phyloP scores from a whole-genome alignment of 495 filamentous ascomycete species.

The Tetracladium setigerum region DNA sequence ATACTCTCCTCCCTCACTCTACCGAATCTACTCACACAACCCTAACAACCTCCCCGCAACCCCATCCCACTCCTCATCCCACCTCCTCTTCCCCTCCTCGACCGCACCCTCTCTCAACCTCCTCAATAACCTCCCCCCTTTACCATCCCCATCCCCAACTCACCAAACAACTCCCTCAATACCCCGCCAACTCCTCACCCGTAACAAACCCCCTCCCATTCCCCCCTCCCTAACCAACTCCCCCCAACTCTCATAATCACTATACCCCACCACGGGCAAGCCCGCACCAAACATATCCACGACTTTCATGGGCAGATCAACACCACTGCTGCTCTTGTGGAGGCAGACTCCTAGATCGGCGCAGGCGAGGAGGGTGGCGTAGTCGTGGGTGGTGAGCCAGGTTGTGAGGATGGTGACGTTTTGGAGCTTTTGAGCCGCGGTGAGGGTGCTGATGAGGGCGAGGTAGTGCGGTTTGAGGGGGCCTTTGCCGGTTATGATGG shows the following conservation, averaged over 20 bases:
- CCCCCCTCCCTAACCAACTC: slow-evolving; percentile 81
- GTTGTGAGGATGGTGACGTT: slow-evolving; percentile 69
- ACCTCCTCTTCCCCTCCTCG: slow-evolving; percentile 68
- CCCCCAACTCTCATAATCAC: slow-evolving; percentile 72
- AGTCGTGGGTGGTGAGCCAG: slow-evolving; percentile 77
- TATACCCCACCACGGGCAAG: slow-evolving; percentile 82
- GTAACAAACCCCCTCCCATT: slow-evolving; percentile 79
- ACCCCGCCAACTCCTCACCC: slow-evolving; percentile 49
- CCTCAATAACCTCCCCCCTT: slow-evolving; percentile 42
- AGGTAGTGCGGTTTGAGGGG: slow-evolving; percentile 75
- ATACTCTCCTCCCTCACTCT: no score
- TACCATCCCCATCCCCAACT: slow-evolving; percentile 8
- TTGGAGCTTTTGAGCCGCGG: slow-evolving; percentile 48
- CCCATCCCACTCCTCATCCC: slow-evolving; percentile 92
- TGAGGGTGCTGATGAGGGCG: slow-evolving; percentile 49
- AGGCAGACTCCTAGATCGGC: slow-evolving; percentile 88
- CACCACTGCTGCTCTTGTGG: slow-evolving; percentile 86
- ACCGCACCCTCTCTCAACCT: slow-evolving; percentile 63
- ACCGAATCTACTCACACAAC: slow-evolving; percentile 27
- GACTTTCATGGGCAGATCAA: slow-evolving; percentile 98
- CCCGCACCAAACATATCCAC: slow-evolving; percentile 98
- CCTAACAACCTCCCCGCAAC: slow-evolving; percentile 67
- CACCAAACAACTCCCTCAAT: slow-evolving; percentile 54
- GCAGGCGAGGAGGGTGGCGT: slow-evolving; percentile 76
- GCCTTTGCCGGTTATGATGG: slow-evolving; percentile 89